A percentile compares a stretch with the other conserved stretches of the same genome.
Evolutionary conservation across 1,139 yeast species (phyloP).

Genomic region (Sugiyamaella castrensis): DNA sequence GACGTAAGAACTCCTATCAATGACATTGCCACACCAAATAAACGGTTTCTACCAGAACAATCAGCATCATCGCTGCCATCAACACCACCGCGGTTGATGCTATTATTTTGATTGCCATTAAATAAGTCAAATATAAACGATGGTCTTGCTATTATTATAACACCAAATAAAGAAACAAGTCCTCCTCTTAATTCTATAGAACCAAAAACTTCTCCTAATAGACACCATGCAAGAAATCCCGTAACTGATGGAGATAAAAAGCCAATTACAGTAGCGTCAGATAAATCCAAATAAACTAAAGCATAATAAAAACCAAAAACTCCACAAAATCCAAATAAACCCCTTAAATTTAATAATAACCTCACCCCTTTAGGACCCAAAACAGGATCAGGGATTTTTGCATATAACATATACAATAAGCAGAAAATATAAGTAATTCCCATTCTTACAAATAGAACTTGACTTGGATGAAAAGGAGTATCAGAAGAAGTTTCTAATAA

Average conservation of each 20-base stretch:
- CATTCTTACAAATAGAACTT: constrained; percentile 77
- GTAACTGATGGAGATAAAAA: constrained; percentile 77
- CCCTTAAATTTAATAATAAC: constrained; percentile 57
- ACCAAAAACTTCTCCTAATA: constrained; percentile 67
- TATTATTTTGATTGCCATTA: constrained; percentile 12
- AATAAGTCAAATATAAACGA: constrained; percentile 49
- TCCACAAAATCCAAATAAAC: constrained; percentile 73
- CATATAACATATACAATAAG: constrained; percentile 49
- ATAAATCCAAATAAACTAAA: constrained; percentile 67
- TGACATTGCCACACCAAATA: constrained; percentile 60
- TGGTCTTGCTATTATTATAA: constrained; percentile 78
- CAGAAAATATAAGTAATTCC: constrained; percentile 61
- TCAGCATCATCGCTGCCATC: constrained; percentile 9
- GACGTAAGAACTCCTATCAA: constrained; percentile 71
- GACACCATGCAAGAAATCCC: constrained; percentile 66
- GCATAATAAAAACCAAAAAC: constrained; percentile 75
- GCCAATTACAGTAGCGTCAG: constrained; percentile 76
- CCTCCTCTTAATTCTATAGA: constrained; percentile 67
- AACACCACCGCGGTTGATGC: constrained; percentile 13
- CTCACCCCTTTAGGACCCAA: constrained; percentile 67
- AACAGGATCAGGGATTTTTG: constrained; percentile 56
- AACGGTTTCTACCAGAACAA: constrained; percentile 9
- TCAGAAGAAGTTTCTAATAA: constrained; percentile 62
- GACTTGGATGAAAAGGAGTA: constrained; percentile 69
- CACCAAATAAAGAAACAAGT: constrained; percentile 67